phyloP scores from a whole-genome alignment of 192 early-diverging fungal genomes.

The Backusella psychrophila region DNA sequence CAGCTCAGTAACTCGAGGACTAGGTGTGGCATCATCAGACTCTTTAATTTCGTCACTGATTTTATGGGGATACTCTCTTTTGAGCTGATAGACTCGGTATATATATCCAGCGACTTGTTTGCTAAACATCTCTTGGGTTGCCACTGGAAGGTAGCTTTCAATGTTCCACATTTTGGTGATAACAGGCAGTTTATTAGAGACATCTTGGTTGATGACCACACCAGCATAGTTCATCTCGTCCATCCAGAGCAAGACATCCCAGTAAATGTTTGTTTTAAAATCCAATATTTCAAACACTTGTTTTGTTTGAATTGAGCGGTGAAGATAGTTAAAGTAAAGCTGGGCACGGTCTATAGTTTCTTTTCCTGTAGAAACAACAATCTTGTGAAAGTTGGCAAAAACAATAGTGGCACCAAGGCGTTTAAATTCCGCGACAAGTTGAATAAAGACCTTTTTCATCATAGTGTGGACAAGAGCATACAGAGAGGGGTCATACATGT shows the following conservation, averaged over 20 bases:
- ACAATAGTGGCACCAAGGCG: constrained; percentile 76
- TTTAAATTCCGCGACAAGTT: constrained; percentile 79
- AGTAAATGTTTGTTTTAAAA: constrained; percentile 68
- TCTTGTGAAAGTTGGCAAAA: constrained; percentile 76
- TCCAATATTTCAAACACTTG: constrained; percentile 75
- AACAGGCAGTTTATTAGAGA: not conserved
- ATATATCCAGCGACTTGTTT: constrained; percentile 71
- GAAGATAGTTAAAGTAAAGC: constrained; percentile 71
- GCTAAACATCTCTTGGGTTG: constrained; percentile 70
- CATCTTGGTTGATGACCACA: constrained; percentile 25
- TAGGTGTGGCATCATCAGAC: constrained; percentile 28
- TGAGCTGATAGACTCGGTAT: constrained; percentile 54
- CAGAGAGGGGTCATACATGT: constrained; percentile 84
- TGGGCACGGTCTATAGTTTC: constrained; percentile 67
- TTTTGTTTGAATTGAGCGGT: constrained; percentile 65
- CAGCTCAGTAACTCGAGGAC: constrained; percentile 32
- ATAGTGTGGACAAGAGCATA: constrained; percentile 75
- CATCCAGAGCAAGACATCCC: constrained; percentile 90
- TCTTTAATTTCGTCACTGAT: not conserved
- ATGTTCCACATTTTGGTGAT: constrained; percentile 90
- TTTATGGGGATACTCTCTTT: constrained; percentile 33
- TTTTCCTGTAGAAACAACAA: constrained; percentile 83
- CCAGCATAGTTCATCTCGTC: constrained; percentile 87
- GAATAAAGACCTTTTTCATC: constrained; percentile 89
- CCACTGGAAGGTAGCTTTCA: constrained; percentile 78